These are phyloP conservation scores for Penicillium parvum DNA, from an alignment of 495 filamentous ascomycete genomes.

Conservation along the genomic window DNA sequence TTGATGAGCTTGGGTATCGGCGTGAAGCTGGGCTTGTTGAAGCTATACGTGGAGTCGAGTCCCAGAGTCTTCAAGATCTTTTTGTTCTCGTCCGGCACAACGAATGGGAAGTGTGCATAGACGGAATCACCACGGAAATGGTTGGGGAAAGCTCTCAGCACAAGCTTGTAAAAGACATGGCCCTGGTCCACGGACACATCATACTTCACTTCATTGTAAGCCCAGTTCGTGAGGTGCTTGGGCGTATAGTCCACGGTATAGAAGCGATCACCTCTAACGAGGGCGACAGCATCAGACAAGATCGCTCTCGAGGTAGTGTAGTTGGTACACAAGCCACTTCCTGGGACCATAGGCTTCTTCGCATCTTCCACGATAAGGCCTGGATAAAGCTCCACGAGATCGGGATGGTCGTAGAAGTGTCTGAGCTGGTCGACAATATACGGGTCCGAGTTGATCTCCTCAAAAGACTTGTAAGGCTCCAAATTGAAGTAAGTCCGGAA, in stretches of 20 bases:
- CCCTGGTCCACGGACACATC: constrained; percentile 50
- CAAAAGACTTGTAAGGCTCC: constrained; percentile 69
- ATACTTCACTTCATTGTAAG: constrained; percentile 49
- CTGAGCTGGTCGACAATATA: constrained; percentile 67
- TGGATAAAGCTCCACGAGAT: constrained; percentile 78
- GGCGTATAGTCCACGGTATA: constrained; percentile 76
- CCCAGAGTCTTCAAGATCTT: constrained; percentile 46
- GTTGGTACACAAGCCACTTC: constrained; percentile 74
- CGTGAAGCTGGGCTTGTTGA: constrained; percentile 37
- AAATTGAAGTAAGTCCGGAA: constrained; percentile 79
- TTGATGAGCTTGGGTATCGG: constrained; percentile 38
- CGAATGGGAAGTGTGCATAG: constrained; percentile 58
- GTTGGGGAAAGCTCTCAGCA: constrained; percentile 56
- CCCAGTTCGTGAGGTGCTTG: constrained; percentile 78
- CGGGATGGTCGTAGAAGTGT: constrained; percentile 73
- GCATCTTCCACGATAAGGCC: constrained; percentile 78
- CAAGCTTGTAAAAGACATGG: constrained; percentile 57
- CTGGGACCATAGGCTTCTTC: constrained; percentile 68
- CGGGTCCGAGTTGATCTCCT: constrained; percentile 78
- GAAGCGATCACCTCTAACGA: constrained; percentile 85
- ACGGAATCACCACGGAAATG: constrained; percentile 53
- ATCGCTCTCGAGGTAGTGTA: constrained; percentile 82
- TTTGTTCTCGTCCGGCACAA: constrained; percentile 50
- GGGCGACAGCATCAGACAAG: constrained; percentile 76
- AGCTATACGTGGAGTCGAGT: constrained; percentile 47